Evolutionary conservation across 768 basidiomycete species (phyloP).

Genomic region (Xerocomus brunneocitrinus): DNA sequence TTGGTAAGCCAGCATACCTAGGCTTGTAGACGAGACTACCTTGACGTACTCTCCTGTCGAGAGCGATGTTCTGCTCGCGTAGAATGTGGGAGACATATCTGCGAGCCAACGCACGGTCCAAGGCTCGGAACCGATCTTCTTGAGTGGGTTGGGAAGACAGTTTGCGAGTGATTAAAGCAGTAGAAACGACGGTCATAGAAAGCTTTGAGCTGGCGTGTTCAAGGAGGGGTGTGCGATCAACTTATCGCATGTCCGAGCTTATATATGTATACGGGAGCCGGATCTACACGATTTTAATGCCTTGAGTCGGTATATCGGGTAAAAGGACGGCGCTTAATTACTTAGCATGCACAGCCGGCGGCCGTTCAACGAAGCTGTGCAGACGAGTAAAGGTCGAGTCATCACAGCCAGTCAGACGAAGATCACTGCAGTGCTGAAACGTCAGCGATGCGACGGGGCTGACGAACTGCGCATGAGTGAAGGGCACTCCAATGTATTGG

Average conservation of each 20-base stretch:
- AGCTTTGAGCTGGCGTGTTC: not conserved
- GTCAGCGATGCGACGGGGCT: not conserved
- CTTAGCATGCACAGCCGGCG: too few relatives aligned
- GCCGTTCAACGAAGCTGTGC: not conserved
- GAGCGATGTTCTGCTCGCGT: constrained; percentile 15
- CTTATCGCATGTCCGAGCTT: not conserved
- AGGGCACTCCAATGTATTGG: too few relatives aligned
- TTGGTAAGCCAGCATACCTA: constrained; percentile 20
- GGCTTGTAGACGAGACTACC: constrained; percentile 31
- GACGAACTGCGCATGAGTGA: too few relatives aligned
- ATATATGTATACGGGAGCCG: constrained; percentile 4
- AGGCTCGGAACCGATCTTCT: constrained; percentile 28
- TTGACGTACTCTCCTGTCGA: constrained; percentile 21
- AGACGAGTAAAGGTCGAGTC: not conserved
- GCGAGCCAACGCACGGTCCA: constrained; percentile 30
- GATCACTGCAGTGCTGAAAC: not conserved
- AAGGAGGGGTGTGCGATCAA: not conserved
- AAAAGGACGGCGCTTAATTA: too few relatives aligned
- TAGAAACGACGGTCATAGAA: constrained; percentile 24
- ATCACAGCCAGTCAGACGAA: not conserved
- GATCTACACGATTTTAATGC: not conserved
- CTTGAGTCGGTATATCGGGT: not conserved
- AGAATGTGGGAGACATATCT: constrained; percentile 26
- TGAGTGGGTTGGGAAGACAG: constrained; percentile 20
- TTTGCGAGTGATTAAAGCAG: constrained; percentile 19